A percentile compares a stretch with the other conserved stretches of the same genome.
phyloP scores from a whole-genome alignment of 208 protist genomes.

The Wallacemonas rigidus region DNA sequence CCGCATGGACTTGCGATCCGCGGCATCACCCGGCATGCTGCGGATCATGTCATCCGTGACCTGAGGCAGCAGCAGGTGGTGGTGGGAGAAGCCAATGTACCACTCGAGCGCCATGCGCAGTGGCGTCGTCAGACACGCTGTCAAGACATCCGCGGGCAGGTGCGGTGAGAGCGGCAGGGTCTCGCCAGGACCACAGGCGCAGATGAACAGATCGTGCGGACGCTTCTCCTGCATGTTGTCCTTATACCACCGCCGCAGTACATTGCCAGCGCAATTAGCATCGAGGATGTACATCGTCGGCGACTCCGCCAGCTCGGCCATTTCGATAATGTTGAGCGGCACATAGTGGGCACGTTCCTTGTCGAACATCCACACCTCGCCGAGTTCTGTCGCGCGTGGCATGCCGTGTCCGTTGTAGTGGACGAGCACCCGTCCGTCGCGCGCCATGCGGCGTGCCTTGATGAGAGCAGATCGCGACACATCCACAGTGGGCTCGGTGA shows the following conservation, averaged over 20 bases:
- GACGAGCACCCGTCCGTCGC: slow-evolving; percentile 95
- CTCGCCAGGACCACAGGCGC: slow-evolving; percentile 94
- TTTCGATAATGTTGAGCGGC: slow-evolving; percentile 96
- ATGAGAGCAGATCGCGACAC: slow-evolving; percentile 89
- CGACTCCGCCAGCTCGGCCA: slow-evolving; percentile 91
- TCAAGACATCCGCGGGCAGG: slow-evolving; percentile 99
- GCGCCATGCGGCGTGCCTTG: slow-evolving; percentile 71
- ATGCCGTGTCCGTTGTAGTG: slow-evolving; percentile 99
- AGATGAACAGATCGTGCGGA: slow-evolving; percentile 95
- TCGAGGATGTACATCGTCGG: slow-evolving; percentile 99
- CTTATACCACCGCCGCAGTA: slow-evolving; percentile 85
- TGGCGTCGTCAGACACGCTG: slow-evolving; percentile 98
- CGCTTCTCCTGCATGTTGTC: slow-evolving; percentile 61
- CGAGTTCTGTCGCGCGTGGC: slow-evolving; percentile 95
- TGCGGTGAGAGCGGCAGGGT: slow-evolving; percentile 96
- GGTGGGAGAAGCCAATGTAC: slow-evolving; percentile 87
- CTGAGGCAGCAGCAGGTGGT: slow-evolving; percentile 81
- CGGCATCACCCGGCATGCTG: slow-evolving; percentile 62
- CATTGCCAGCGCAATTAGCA: slow-evolving; percentile 93
- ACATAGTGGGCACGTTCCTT: slow-evolving; percentile 97
- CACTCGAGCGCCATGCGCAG: slow-evolving; percentile 96
- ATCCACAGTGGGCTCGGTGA: slow-evolving; percentile 95
- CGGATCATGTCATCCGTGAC: slow-evolving; percentile 89
- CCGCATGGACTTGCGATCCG: slow-evolving; percentile 89
- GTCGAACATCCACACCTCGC: slow-evolving; percentile 99